A percentile compares a stretch with the other conserved stretches of the same genome.
phyloP scores from a whole-genome alignment of 345 rosid genomes.

The Eucalyptus decipiens region DNA sequence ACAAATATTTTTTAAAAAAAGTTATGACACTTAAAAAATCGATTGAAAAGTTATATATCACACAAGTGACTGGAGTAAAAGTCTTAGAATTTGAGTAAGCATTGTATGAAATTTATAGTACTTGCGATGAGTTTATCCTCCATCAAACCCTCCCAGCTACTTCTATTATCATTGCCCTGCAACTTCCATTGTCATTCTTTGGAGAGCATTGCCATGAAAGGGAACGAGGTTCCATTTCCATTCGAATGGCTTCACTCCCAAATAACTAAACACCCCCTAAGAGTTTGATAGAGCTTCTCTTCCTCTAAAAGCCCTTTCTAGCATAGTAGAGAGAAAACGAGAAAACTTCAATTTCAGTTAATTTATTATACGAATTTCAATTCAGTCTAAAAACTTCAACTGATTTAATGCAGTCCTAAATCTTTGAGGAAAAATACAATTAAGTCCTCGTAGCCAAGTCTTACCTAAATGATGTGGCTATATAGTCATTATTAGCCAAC shows the following conservation, averaged over 20 bases:
- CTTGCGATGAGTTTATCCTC: accelerated
- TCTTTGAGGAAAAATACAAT: background rate
- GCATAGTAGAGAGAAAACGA: background rate
- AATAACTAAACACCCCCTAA: background rate
- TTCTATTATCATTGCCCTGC: background rate
- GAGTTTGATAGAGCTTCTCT: background rate
- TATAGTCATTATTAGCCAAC: background rate
- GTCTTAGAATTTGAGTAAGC: accelerated
- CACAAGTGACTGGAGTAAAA: too few relatives aligned
- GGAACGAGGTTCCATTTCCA: background rate
- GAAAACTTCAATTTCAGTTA: background rate
- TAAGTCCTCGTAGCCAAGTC: background rate
- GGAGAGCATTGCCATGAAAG: background rate
- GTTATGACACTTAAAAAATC: background rate
- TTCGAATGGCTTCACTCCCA: background rate
- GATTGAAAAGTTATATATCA: too few relatives aligned
- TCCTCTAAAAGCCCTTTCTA: background rate
- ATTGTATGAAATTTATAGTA: too few relatives aligned
- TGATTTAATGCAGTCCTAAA: background rate
- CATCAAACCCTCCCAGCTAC: background rate
- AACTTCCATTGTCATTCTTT: background rate
- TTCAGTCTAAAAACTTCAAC: background rate
- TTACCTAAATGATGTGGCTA: accelerated
- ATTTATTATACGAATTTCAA: background rate
- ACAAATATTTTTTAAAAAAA: too few relatives aligned